A percentile compares a stretch with the other conserved stretches of the same genome.
These are phyloP conservation scores for Diutina neorugosa DNA, from an alignment of 1,139 yeast genomes.

Conservation along the genomic window DNA sequence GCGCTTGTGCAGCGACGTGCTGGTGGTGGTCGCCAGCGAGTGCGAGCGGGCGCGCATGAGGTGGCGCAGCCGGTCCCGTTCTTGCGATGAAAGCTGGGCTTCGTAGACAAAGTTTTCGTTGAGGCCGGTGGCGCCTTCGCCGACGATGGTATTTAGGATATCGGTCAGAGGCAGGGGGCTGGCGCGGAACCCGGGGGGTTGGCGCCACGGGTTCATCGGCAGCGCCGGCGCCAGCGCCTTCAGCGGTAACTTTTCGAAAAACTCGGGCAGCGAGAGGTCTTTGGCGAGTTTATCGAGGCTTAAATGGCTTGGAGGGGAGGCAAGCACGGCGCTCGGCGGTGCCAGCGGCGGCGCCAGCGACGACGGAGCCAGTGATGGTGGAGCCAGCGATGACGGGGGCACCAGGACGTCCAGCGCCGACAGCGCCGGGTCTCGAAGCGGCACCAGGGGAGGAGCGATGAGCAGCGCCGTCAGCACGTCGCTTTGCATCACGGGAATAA, in stretches of 20 bases:
- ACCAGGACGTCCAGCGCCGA: slow-evolving; percentile 1
- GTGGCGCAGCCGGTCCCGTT: background rate
- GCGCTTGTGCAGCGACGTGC: background rate
- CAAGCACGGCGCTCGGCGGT: background rate
- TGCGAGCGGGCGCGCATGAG: background rate
- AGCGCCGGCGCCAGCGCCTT: background rate
- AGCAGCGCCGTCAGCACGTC: background rate
- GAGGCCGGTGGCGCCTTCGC: background rate
- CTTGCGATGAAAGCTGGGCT: background rate
- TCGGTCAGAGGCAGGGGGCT: background rate
- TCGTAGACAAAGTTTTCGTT: slow-evolving; percentile 2
- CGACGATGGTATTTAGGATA: background rate
- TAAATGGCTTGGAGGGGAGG: background rate
- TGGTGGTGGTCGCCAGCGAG: background rate
- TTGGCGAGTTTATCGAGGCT: background rate
- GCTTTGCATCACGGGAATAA: slow-evolving; percentile 21
- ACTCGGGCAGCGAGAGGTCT: background rate
- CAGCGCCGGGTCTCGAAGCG: background rate
- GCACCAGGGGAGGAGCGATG: background rate
- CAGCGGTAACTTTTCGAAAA: slow-evolving; percentile 3
- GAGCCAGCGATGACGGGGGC: background rate
- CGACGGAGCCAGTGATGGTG: background rate
- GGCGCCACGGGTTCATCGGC: background rate
- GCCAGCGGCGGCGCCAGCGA: slow-evolving; percentile 1
- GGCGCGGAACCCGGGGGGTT: background rate